phyloP scores from a whole-genome alignment of 805 yeast species.

The Ogataea paraovalis region DNA sequence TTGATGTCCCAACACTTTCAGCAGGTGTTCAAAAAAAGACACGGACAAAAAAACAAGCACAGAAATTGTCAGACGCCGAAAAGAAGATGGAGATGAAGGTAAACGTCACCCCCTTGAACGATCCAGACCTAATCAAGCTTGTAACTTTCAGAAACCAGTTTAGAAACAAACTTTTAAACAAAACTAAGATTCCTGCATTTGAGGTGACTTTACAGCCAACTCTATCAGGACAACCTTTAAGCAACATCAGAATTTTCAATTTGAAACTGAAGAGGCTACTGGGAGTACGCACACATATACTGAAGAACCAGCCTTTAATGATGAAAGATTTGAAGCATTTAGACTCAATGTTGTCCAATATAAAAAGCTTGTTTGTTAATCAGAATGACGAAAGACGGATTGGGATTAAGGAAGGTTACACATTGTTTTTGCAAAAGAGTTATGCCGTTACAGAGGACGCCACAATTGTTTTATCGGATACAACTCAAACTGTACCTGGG shows the following conservation, averaged over 20 bases:
- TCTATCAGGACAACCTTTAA: slow-evolving; percentile 22
- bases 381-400: not conserved
- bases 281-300: slow-evolving; percentile 11
- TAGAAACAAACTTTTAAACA: slow-evolving; percentile 7
- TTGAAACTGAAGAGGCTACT: slow-evolving; percentile 11
- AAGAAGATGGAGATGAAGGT: no score
- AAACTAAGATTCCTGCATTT: slow-evolving; percentile 13
- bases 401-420: slow-evolving; percentile 13
- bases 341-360: not conserved
- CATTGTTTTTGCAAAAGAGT: slow-evolving; percentile 8
- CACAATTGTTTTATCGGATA: slow-evolving; percentile 6
- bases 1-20: no score
- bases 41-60: not conserved
- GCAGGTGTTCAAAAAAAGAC: no score
- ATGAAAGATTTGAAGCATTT: not conserved
- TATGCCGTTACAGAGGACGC: slow-evolving; percentile 17
- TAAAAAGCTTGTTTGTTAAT: not conserved
- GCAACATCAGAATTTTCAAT: slow-evolving; percentile 15
- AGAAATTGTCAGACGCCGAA: not conserved
- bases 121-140: not conserved
- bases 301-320: slow-evolving; percentile 16
- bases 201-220: slow-evolving; percentile 14
- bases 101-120: no score
- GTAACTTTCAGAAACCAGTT: slow-evolving; percentile 12
- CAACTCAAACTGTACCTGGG: slow-evolving; percentile 5